A percentile compares a stretch with the other conserved stretches of the same genome.
Evolutionary conservation across 176 grass and related monocot genomes (phyloP).

Genomic region (Calamus simplicifolius): DNA sequence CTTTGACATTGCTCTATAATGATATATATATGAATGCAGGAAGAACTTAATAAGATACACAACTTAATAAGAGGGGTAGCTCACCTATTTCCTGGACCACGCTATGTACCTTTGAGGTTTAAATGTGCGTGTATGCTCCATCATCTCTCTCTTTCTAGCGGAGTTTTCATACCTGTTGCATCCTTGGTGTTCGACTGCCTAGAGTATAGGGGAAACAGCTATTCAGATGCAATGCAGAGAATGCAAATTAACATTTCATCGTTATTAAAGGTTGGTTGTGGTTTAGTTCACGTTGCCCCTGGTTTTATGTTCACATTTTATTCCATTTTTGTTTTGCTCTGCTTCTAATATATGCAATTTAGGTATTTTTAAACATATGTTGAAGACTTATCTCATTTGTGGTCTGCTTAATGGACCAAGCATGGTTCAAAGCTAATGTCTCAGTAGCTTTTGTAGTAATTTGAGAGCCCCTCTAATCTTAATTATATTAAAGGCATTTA

Average conservation of each 20-base stretch:
- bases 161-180: constrained; percentile 75
- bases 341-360: not conserved
- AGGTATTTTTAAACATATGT: not conserved
- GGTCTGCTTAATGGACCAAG: too few relatives aligned
- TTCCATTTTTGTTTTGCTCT: not conserved
- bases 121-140: constrained; percentile 83
- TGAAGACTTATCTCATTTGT: too few relatives aligned
- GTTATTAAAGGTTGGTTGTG: constrained; percentile 52
- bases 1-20: too few relatives aligned
- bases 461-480: too few relatives aligned
- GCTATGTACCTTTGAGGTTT: constrained; percentile 62
- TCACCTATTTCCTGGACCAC: constrained; percentile 53
- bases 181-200: constrained; percentile 75
- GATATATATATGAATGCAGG: constrained; percentile 47
- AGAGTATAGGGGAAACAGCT: constrained; percentile 42
- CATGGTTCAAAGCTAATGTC: too few relatives aligned
- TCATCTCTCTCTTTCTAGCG: constrained; percentile 57
- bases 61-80: constrained; percentile 71
- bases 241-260: constrained; percentile 43
- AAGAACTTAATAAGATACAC: constrained; percentile 78
- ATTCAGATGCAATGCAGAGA: constrained; percentile 31
- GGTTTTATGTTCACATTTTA: not conserved
- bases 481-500: too few relatives aligned
- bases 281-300: not conserved
- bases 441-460: too few relatives aligned